A percentile compares a stretch with the other conserved stretches of the same genome.
These are phyloP conservation scores for Puccinia coronata DNA, from an alignment of 1,284 basidiomycete species.

Conservation along the genomic window DNA sequence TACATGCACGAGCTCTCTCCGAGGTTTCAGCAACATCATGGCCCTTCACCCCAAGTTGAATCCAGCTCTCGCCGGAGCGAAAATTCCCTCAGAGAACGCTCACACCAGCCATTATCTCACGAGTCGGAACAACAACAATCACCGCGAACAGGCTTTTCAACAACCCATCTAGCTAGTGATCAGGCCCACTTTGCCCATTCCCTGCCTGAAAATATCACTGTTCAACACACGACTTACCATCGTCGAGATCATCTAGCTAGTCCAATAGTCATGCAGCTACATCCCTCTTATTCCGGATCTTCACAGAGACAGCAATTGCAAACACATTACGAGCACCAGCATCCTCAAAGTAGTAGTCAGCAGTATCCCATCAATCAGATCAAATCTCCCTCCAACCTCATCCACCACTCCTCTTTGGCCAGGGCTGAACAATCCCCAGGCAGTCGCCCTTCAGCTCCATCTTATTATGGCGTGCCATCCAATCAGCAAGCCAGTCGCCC, in stretches of 20 bases:
- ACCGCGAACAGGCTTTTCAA: not conserved
- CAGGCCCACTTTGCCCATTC: not conserved
- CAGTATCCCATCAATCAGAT: conserved; percentile 19
- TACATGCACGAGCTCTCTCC: not conserved
- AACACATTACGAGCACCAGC: conserved; percentile 27
- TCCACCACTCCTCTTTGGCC: not conserved
- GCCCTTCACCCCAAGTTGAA: not conserved
- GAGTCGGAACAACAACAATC: not conserved
- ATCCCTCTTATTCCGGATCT: conserved; percentile 10
- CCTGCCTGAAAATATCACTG: not conserved
- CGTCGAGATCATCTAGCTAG: conserved; percentile 8
- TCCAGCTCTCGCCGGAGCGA: not conserved
- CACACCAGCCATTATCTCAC: not conserved
- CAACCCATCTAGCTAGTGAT: not conserved
- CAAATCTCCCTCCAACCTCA: not conserved
- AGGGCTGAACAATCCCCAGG: not conserved
- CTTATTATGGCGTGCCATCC: not conserved
- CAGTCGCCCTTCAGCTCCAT: not conserved
- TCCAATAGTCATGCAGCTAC: conserved; percentile 9
- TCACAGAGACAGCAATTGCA: conserved; percentile 25
- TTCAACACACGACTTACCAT: not conserved
- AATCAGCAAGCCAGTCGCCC: not conserved
- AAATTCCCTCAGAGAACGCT: not conserved
- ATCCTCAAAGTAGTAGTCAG: not conserved
- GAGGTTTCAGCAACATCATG: not conserved